Base-by-base conservation (phyloP, 257 asterid species). In the Marsdenia floribunda region DNA sequence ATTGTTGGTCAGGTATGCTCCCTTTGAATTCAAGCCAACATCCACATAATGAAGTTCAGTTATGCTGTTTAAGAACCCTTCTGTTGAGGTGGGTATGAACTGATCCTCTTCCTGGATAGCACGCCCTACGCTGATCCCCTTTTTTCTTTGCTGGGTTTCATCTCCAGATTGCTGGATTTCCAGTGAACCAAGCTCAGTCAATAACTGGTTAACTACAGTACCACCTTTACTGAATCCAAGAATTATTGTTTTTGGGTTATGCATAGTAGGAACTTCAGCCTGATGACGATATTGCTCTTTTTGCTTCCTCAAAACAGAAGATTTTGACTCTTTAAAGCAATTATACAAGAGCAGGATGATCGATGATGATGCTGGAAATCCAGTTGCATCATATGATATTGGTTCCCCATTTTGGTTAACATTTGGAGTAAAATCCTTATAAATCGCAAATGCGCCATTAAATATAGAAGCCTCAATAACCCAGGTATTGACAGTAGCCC, bases 181-280 rank as follows among this genome's bases (percentile, higher is more conserved):
- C 61, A 88, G 55, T 68, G 78, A 79, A 71, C 85, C 84, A 72
- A 92, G 90, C 88, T 94, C 97, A 14, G 97, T 82, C 53, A 90
- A 58, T 52, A 94, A 91, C 97, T 94, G 99, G 83, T 94, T 92
- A 71, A 94, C 87, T 58, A 94, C 83, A 42, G 80, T 82, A 24
- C 99, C 97, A n/a, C 99, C 99, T 78, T 94, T 94, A 37, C 99
- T 94, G 64, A 94, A 94, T 78, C 99, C 99, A 58, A 94, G 88
- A 68, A 94, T 78, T 40, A 93, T 81, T 7, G 96, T 90, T 85
- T 82, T 86, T 61, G 93, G 93, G 76, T 82, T 87, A 78, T 74
- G 63, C 35, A 84, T 76, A 4, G 91, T 63, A 40, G 91, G 66
- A 44, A 86, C 70, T 77, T 85, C 93, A 65, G 83, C 75, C 2